Conservation (phyloP, 495 filamentous ascomycete species). For the Xylaria scruposa region DNA sequence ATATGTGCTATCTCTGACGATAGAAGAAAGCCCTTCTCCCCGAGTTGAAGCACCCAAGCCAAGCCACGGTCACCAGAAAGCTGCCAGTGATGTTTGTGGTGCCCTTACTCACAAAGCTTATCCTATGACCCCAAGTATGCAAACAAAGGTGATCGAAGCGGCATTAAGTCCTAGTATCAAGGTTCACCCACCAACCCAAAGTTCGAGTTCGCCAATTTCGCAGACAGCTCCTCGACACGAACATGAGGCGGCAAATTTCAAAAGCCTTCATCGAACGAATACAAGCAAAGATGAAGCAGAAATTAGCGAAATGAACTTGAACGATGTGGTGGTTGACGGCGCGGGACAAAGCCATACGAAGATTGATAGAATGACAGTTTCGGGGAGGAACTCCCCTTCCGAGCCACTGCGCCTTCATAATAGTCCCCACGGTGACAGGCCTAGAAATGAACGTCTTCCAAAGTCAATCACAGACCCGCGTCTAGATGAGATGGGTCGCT, state of each 20-base stretch:
- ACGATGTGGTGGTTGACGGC: not conserved
- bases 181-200: not conserved
- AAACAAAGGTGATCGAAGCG: not conserved
- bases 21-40: conserved; percentile 40
- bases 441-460: not conserved
- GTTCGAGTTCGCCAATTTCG: not conserved
- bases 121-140: not conserved
- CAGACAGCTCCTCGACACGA: not conserved
- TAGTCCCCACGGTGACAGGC: not conserved
- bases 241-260: not conserved
- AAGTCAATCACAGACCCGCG: not conserved
- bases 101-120: not conserved
- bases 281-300: not conserved
- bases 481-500: not conserved
- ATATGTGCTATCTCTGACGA: conserved; percentile 41
- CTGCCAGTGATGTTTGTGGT: not conserved
- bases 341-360: not conserved
- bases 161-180: not conserved
- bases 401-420: not conserved
- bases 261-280: not conserved
- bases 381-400: not conserved
- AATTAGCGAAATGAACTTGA: not conserved
- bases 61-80: not conserved
- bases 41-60: not conserved
- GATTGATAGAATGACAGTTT: not conserved